Base-by-base conservation (phyloP, 2,329 filamentous ascomycete species). In the Golovinomyces cichoracearum region DNA sequence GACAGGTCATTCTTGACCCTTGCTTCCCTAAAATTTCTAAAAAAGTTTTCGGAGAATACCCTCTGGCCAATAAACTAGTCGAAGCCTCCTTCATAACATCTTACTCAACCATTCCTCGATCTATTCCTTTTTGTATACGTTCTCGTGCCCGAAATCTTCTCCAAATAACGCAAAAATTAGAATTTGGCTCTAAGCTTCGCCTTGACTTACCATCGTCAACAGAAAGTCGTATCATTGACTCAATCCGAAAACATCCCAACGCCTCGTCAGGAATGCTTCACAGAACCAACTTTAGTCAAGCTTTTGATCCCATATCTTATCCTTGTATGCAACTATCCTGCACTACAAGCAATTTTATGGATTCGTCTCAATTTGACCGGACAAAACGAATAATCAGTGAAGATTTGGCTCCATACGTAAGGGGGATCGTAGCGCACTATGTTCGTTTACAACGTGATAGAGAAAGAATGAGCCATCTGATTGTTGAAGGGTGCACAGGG, bases 381-480 rank as follows among this genome's bases (percentile, higher is more conserved):
- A 75, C 76, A 0, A 65, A 80, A 56, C 61, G 63, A 0, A 66
- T 78, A 19, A 74, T 93, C 27, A 70, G 73, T 0, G 65, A 78
- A 12, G 90, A 98, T 53, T 68, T 95, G 1, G 86, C 85, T 0
- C 90, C 92, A 0, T 95, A 83, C 61, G 73, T 95, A n/a, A 80
- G 92, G 10, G 70, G 72, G 33, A 95, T 98, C 51, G 76, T 88
- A 1, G 69, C 76, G 0, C 81, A 79, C 58, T 88, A 95, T 56
- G 66, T 75, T 19, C 69, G 68, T 1, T 70, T 90, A 1, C 79
- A 84, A 57, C 67, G 74, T 52, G 74, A 83, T 53, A 73, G 83
- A 10, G 60, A 73, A 6, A 70, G 71, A 17, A 62, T 82, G 9
- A 75, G 74, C 53, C 74, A 68, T 48, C 61, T 84, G 1, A 63